Evolutionary conservation across 257 asterid species (phyloP), one percentile per base, ranked within the genome.

Genomic region (Nicotiana knightiana): DNA sequence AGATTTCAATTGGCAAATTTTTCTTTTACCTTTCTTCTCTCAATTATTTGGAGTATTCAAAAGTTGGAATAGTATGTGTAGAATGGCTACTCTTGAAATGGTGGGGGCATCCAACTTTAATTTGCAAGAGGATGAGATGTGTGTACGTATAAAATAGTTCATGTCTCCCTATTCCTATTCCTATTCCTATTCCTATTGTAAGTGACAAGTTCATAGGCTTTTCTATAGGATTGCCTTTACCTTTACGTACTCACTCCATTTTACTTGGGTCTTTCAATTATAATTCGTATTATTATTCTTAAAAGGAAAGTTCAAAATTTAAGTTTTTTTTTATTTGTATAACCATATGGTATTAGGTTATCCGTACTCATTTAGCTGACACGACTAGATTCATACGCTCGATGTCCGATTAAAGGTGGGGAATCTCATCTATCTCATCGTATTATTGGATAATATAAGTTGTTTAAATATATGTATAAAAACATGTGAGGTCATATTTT

Each of bases 11-110:
- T 54, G 76, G 59, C 33, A 62, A 78, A n/a, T 66, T 78, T 82
- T 63, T 37, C 7, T 48, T 78, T 82, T 18, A 78, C 39, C 66
- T 59, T 79, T 15, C 46, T 75, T 15, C 46, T 75, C 30, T 77
- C 83, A 82, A 79, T 85, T 82, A 85, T 85, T 21, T 3, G 65
- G 54, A 70, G 15, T 26, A 46, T 62, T 43, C 9, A 63, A 84
- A 84, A 81, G 79, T 81, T 84, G 84, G 79, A 80, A 63, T 73
- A 17, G 12, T 81, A 68, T 24, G 82, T 24, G 15, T 53, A 37
- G 66, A 65, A 75, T 53, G 32, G 18, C 21, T 43, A 46, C 35
- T 43, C 59, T 24, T 11, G 37, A 21, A 21, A 43, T 43, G 37
- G 39, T 71, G 59, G 78, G 78, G 78, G 78, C 12, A 71, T 11